Conservation (phyloP, 2,329 filamentous ascomycete species). For the Magnaporthiopsis incrustans region DNA sequence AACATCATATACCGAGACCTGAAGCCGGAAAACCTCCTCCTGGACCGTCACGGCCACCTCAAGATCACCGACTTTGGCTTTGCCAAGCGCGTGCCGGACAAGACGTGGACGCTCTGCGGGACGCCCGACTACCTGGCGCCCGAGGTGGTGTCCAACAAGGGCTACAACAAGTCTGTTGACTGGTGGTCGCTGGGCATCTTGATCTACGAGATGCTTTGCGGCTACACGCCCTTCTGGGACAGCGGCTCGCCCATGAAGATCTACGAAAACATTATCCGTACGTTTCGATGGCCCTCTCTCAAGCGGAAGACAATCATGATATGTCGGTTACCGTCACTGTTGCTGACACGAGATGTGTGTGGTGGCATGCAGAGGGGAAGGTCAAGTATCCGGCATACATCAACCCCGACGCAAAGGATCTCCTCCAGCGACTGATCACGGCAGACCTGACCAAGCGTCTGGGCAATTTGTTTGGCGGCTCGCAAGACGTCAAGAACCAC, state of each 20-base stretch:
- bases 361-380: slow-evolving; percentile 53
- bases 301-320: too few relatives aligned
- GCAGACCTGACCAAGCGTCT: slow-evolving; percentile 89
- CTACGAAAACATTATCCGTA: slow-evolving; percentile 86
- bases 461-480: slow-evolving; percentile 86
- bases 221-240: slow-evolving; percentile 99
- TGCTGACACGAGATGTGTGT: too few relatives aligned
- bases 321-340: too few relatives aligned
- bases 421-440: slow-evolving; percentile 89
- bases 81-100: slow-evolving; percentile 95
- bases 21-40: slow-evolving; percentile 87
- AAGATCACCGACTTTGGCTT: slow-evolving; percentile 99
- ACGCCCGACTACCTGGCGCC: slow-evolving; percentile 96
- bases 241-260: slow-evolving; percentile 97
- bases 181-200: slow-evolving; percentile 99
- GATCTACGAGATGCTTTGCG: slow-evolving; percentile 99
- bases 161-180: slow-evolving; percentile 98
- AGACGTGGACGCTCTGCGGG: slow-evolving; percentile 97
- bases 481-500: slow-evolving; percentile 89
- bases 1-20: slow-evolving; percentile 98
- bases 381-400: slow-evolving; percentile 97
- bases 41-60: slow-evolving; percentile 87
- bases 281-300: too few relatives aligned
- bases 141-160: slow-evolving; percentile 97
- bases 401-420: slow-evolving; percentile 85